Evolutionary conservation across 164 flowering plant genomes (phyloP), one percentile per base, ranked within the genome.

Genomic region (Piper longum): DNA sequence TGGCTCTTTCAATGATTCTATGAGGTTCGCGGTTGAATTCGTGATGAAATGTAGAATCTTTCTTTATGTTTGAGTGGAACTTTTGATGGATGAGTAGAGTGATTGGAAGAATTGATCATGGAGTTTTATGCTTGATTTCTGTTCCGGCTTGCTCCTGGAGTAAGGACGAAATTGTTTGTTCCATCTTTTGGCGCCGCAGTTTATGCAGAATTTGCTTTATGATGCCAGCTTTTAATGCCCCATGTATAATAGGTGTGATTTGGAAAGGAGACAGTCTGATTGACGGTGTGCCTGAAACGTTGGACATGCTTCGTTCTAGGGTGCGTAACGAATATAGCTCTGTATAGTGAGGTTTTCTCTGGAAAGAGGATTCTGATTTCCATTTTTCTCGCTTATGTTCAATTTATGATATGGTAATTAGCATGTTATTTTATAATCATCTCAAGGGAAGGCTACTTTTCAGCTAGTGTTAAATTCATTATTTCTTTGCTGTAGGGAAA

Each of bases 191-290:
- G 14, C 1, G 9, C 52, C 52, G 9, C 52, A 48, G 14, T 48
- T 48, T 48, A 2, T 26, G 36, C 2, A 26, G 36, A 26, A 5
- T 48, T 1, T 48, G 52, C 52, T 2, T 14, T 48, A 13, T 12
- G 51, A 26, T 59, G 44, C 41, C 48, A 19, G 55, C 51, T 62
- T 60, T 42, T 56, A 18, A 19, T 26, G 36, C 62, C 7, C 62
- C 7, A 55, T 26, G 4, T 66, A 57, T 68, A 66, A 51, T 81
- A 95, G 99, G 99, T 59, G 99, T 91, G 62, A 91, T 95, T 69
- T 91, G 99, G 99, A 95, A 95, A 78, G 99, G 97, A 36, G 99
- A 95, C 66, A 87, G 78, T 55, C 71, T 95, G 70, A 91, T 95
- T 55, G 95, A 82, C 64, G 97, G 99, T 54, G 97, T 95, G 42